Percentiles rank a stretch among this genome's conserved stretches.
Conservation (phyloP, 1,139 yeast species). For the Saccharomycopsis hybrid region DNA sequence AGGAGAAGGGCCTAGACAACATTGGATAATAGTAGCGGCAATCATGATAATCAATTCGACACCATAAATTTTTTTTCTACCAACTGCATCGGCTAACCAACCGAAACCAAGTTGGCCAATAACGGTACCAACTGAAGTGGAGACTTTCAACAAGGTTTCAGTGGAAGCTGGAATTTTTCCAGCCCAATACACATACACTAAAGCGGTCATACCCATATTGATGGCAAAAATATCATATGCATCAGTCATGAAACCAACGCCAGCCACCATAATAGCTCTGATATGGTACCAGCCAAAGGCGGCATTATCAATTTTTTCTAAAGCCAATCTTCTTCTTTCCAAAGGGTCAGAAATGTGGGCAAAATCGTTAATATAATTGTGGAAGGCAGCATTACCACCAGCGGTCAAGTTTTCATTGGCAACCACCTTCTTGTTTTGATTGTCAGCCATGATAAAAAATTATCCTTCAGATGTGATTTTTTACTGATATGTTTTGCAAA, state of each 20-base stretch:
- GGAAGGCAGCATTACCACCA: conserved; percentile 91
- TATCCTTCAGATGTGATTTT: too few relatives aligned
- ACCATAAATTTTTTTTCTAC: conserved; percentile 87
- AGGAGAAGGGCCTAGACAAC: conserved; percentile 60
- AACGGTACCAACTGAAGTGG: conserved; percentile 92
- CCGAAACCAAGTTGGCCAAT: conserved; percentile 90
- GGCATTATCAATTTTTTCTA: conserved; percentile 82
- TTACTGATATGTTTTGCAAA: too few relatives aligned
- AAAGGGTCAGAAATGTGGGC: conserved; percentile 82
- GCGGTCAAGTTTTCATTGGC: conserved; percentile 31
- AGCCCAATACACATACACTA: conserved; percentile 68
- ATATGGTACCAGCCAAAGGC: conserved; percentile 84
- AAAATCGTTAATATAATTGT: conserved; percentile 75
- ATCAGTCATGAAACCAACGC: conserved; percentile 92
- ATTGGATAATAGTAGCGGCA: conserved; percentile 72
- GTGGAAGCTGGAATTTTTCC: conserved; percentile 62
- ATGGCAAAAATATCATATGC: conserved; percentile 90
- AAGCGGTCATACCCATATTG: conserved; percentile 71
- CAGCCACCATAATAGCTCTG: conserved; percentile 83
- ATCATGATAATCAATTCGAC: conserved; percentile 80
- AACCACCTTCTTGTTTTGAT: not conserved
- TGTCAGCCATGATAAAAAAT: not conserved
- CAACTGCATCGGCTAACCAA: conserved; percentile 72
- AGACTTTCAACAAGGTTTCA: conserved; percentile 68
- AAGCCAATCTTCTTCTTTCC: conserved; percentile 84